Evolutionary conservation across 169 alveolate species (phyloP), one percentile per base, ranked within the genome.

Genomic region (Plasmodium chabaudi): DNA sequence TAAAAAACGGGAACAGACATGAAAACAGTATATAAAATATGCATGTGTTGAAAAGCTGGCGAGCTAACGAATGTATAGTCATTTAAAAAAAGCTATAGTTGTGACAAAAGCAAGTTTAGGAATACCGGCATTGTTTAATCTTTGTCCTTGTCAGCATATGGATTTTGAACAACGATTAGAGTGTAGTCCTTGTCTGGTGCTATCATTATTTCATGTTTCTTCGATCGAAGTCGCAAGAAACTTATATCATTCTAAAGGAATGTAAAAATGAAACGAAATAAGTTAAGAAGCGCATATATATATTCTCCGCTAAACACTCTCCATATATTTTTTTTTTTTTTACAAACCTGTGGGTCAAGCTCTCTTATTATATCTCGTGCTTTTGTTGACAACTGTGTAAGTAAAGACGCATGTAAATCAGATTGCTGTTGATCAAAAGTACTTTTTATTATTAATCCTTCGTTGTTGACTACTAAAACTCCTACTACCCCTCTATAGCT

Each of bases 121-220:
- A 34, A 34, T 34, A 34, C 39, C 75, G 13, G 60, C 1, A 42
- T 13, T 7, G 64, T 79, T 42, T 39, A 51, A 42, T 13, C 53
- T 49, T 71, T 71, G 9, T 93, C 94, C 70, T 92, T 90, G 49
- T 95, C 98, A 19, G 96, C 97, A 47, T 93, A 94, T 2, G 98
- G 98, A 51, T 96, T 97, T 87, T 97, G 98, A 13, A 97, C 96
- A 19, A 97, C 98, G 17, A 97, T 97, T 23, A 97, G 93, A 17
- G 97, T 93, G 94, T 94, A 97, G n/a, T 97, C 99, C 89, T 96
- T 94, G 73, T 96, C 98, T 12, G 99, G 99, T 0, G 98, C 98
- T 12, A 97, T 97, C 98, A 97, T 96, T 63, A 97, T 97, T 93
- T 97, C 99, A 87, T 97, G 97, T 87, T 96, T 96, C 94, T 95